Evolutionary conservation across 139 green algal genomes (phyloP).

Genomic region (Chara braunii): DNA sequence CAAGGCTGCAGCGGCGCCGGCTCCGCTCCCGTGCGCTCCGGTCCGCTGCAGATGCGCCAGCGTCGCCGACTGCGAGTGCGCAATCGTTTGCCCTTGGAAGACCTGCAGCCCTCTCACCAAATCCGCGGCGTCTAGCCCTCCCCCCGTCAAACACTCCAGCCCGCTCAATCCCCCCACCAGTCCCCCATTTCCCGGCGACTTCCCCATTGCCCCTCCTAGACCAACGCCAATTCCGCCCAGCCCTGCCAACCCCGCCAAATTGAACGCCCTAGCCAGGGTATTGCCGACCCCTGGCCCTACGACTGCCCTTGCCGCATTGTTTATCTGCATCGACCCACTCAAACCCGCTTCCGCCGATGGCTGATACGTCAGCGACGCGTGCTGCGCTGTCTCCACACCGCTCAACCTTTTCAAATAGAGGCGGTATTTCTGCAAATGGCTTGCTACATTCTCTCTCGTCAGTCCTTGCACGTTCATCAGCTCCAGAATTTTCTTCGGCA

Average conservation of each 20-base stretch:
- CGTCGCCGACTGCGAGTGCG: no score
- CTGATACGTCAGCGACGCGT: slow-evolving; percentile 30
- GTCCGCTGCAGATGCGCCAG: slow-evolving; percentile 17
- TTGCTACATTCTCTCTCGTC: slow-evolving; percentile 91
- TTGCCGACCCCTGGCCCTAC: no score
- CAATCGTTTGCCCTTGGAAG: no score
- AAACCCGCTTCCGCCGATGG: slow-evolving; percentile 6
- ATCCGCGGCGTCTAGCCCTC: neutral
- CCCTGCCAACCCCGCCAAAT: neutral
- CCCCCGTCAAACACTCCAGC: slow-evolving; percentile 3
- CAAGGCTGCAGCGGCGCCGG: neutral
- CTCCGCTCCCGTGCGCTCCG: neutral
- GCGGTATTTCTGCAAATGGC: slow-evolving; percentile 90
- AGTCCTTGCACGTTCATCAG: slow-evolving; percentile 88
- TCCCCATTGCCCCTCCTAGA: neutral
- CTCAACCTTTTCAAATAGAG: slow-evolving; percentile 81
- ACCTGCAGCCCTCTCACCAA: neutral
- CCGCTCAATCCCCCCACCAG: neutral
- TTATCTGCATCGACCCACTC: neutral
- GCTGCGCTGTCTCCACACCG: slow-evolving; percentile 20
- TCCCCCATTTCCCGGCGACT: neutral
- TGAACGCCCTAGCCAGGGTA: neutral
- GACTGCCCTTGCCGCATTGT: neutral
- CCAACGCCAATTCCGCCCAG: neutral
- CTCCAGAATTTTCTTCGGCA: slow-evolving; percentile 96